Conservation (phyloP, 2,329 filamentous ascomycete species). For the Dactylellina haptotyla region DNA sequence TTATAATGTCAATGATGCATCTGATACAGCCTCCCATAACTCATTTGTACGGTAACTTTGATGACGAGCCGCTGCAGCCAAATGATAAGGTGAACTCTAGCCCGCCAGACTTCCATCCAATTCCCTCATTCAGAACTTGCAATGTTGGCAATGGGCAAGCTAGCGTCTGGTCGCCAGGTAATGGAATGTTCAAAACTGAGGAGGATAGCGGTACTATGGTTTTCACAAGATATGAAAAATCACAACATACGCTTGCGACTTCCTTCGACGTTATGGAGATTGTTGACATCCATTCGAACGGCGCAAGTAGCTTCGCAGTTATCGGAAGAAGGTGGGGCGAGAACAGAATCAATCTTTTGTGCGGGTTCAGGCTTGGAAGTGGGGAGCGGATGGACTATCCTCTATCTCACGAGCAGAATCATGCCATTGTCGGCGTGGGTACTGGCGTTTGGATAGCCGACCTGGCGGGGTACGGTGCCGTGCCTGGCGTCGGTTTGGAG, state of each 20-base stretch:
- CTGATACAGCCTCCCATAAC: slow-evolving; percentile 45
- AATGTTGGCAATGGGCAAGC: slow-evolving; percentile 41
- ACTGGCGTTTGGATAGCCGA: slow-evolving; percentile 49
- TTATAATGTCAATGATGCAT: slow-evolving; percentile 54
- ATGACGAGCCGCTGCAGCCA: slow-evolving; percentile 29
- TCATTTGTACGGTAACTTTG: slow-evolving; percentile 43
- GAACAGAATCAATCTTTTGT: slow-evolving; percentile 49
- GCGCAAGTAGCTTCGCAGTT: slow-evolving; percentile 42
- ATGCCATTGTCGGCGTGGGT: slow-evolving; percentile 30
- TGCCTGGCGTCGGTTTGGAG: slow-evolving; percentile 42
- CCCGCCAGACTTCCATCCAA: slow-evolving; percentile 36
- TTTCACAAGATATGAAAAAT: slow-evolving; percentile 48
- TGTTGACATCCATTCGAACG: slow-evolving; percentile 43
- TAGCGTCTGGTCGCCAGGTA: slow-evolving; percentile 48
- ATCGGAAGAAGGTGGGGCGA: slow-evolving; percentile 43
- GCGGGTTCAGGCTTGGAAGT: slow-evolving; percentile 45
- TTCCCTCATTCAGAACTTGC: slow-evolving; percentile 41
- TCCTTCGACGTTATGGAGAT: slow-evolving; percentile 51
- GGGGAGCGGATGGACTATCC: slow-evolving; percentile 44
- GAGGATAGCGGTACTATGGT: slow-evolving; percentile 48
- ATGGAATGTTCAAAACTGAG: slow-evolving; percentile 42
- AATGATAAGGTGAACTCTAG: slow-evolving; percentile 36
- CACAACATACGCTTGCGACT: slow-evolving; percentile 42
- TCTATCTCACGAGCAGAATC: slow-evolving; percentile 34
- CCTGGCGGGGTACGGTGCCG: slow-evolving; percentile 42